Conservation (phyloP, 2,329 filamentous ascomycete species). For the Aureobasidium sp. region DNA sequence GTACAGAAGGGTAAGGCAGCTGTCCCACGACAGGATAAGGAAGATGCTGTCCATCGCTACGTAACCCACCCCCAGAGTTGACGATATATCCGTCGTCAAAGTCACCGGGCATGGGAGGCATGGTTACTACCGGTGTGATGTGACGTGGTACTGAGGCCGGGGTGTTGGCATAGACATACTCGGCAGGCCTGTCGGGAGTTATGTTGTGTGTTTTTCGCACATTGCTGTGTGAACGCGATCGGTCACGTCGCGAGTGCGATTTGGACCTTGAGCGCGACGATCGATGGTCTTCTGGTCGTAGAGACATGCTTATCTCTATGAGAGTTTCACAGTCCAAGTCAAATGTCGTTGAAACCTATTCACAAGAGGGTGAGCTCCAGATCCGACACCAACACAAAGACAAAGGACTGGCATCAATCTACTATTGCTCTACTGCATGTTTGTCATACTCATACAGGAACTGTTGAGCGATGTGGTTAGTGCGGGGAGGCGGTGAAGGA, state of each 20-base stretch:
- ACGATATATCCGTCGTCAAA: slow-evolving; percentile 25
- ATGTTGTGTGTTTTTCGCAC: slow-evolving; percentile 18
- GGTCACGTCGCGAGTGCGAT: slow-evolving; percentile 28
- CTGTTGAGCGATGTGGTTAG: not conserved
- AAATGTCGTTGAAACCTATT: not conserved
- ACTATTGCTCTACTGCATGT: not conserved
- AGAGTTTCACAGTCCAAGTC: not conserved
- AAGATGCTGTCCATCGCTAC: not conserved
- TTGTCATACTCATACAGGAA: not conserved
- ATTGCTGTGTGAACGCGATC: slow-evolving; percentile 31
- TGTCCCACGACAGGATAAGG: slow-evolving; percentile 12
- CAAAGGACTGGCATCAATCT: not conserved
- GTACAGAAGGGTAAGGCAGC: slow-evolving; percentile 21
- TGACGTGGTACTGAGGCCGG: slow-evolving; percentile 17
- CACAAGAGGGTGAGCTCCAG: not conserved
- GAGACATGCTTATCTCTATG: slow-evolving; percentile 24
- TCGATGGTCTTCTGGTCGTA: slow-evolving; percentile 31
- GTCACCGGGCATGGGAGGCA: slow-evolving; percentile 21
- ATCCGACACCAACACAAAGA: not conserved
- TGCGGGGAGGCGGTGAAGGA: slow-evolving; percentile 8
- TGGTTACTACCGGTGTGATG: slow-evolving; percentile 7
- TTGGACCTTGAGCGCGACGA: slow-evolving; percentile 34
- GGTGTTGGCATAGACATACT: slow-evolving; percentile 17
- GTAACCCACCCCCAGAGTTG: not conserved
- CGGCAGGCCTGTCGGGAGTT: not conserved